A percentile compares a stretch with the other conserved stretches of the same genome.
Conservation (phyloP, 345 rosid species). For the Gossypium anomalum region DNA sequence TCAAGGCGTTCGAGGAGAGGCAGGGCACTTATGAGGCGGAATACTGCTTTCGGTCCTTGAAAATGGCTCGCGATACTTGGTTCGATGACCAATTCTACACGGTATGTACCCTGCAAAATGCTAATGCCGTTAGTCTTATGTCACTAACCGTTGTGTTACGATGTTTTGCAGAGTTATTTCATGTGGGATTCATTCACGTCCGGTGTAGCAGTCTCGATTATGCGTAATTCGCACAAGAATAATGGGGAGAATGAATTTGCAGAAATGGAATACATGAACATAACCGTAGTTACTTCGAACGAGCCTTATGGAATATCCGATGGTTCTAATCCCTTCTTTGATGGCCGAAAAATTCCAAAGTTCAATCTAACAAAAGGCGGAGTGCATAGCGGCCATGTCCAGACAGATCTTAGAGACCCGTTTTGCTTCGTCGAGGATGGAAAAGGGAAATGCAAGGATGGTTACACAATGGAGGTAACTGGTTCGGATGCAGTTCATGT, state of each 20-base stretch:
- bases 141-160: neutral
- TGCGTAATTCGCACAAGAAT: slow-evolving; percentile 39
- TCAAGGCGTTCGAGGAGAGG: slow-evolving; percentile 48
- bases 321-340: slow-evolving; percentile 80
- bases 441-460: slow-evolving; percentile 92
- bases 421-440: slow-evolving; percentile 48
- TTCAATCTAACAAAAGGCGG: slow-evolving; percentile 55
- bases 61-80: slow-evolving; percentile 62
- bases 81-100: slow-evolving; percentile 48
- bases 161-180: slow-evolving; percentile 62
- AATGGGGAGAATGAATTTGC: slow-evolving; percentile 69
- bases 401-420: slow-evolving; percentile 62
- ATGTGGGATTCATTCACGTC: slow-evolving; percentile 94
- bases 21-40: slow-evolving; percentile 73
- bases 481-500: slow-evolving; percentile 66
- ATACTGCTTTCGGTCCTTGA: slow-evolving; percentile 67
- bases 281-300: slow-evolving; percentile 81
- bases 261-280: slow-evolving; percentile 81
- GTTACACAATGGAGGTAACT: slow-evolving; percentile 60
- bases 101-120: slow-evolving; percentile 28
- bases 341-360: slow-evolving; percentile 49
- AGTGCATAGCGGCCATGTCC: slow-evolving; percentile 90
- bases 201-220: slow-evolving; percentile 74
- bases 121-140: neutral
- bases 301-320: slow-evolving; percentile 62